These are phyloP conservation scores for Trichoderma sp. DNA, from an alignment of 2,329 filamentous ascomycete species.

Conservation along the genomic window DNA sequence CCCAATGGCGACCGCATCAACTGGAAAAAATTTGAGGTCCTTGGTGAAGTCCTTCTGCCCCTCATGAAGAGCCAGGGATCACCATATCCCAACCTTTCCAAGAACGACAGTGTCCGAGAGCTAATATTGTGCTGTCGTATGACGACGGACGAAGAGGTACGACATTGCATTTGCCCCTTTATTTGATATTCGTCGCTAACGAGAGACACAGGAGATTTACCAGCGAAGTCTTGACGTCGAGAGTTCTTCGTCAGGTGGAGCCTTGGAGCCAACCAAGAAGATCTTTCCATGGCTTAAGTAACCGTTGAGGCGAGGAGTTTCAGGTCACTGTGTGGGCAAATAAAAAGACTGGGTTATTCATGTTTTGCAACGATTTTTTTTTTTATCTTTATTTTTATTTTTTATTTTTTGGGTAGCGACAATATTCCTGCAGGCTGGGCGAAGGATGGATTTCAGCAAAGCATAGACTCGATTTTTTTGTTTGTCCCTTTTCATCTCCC, in stretches of 20 bases:
- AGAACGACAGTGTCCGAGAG: constrained; percentile 67
- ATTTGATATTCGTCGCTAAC: constrained; percentile 13
- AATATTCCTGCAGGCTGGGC: constrained; percentile 16
- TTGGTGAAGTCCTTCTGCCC: constrained; percentile 85
- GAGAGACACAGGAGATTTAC: constrained; percentile 56
- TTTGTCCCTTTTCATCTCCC: background rate
- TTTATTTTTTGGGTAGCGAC: constrained; percentile 15
- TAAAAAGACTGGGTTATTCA: constrained; percentile 16
- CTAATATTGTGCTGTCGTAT: constrained; percentile 80
- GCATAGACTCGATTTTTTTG: constrained; percentile 15
- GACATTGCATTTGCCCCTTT: constrained; percentile 30
- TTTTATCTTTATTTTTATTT: background rate
- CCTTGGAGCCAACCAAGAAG: constrained; percentile 53
- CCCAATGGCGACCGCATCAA: constrained; percentile 74
- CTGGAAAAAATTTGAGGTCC: constrained; percentile 97
- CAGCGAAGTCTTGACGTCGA: constrained; percentile 60
- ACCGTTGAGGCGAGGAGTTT: constrained; percentile 29
- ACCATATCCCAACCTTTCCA: constrained; percentile 70
- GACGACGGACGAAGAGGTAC: constrained; percentile 81
- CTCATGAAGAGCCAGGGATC: constrained; percentile 89
- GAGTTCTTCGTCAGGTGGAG: constrained; percentile 42
- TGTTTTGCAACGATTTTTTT: background rate
- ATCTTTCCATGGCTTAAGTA: constrained; percentile 65
- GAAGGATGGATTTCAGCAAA: constrained; percentile 17
- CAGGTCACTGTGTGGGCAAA: constrained; percentile 19